Percentiles rank a stretch among this genome's conserved stretches.
Conservation (phyloP, 495 filamentous ascomycete genomes). For the Glutinoglossum americanum region DNA sequence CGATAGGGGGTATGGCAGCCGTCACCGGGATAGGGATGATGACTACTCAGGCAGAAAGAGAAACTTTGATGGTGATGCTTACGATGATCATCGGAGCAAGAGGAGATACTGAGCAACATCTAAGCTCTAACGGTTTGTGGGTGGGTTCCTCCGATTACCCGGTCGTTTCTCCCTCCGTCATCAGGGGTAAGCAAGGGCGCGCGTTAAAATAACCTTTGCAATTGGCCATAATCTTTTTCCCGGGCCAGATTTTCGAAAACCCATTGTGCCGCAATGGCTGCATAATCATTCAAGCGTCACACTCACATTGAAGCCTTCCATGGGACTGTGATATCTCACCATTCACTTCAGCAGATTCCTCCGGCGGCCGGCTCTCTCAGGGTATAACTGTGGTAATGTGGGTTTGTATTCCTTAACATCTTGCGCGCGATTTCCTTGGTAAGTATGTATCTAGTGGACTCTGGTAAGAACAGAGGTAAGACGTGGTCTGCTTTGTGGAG, state of each 20-base stretch:
- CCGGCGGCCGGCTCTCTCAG: slow-evolving; percentile 10
- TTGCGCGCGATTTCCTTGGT: slow-evolving; percentile 15
- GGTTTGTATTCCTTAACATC: slow-evolving; percentile 8
- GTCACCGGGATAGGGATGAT: slow-evolving; percentile 27
- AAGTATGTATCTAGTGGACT: slow-evolving; percentile 27
- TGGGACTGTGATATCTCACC: background rate
- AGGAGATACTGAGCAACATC: slow-evolving; percentile 41
- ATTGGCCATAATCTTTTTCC: background rate
- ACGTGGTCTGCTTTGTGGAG: slow-evolving; percentile 8
- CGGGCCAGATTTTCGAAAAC: background rate
- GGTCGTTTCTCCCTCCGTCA: slow-evolving; percentile 31
- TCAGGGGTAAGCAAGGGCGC: slow-evolving; percentile 40
- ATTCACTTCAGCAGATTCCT: slow-evolving; percentile 11
- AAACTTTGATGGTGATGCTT: slow-evolving; percentile 33
- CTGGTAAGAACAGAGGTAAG: slow-evolving; percentile 58
- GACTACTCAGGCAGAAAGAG: slow-evolving; percentile 39
- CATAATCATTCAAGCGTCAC: background rate
- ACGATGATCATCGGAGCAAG: slow-evolving; percentile 61
- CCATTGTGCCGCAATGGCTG: background rate
- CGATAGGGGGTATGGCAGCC: slow-evolving; percentile 26
- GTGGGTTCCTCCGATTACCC: slow-evolving; percentile 26
- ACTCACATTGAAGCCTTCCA: background rate
- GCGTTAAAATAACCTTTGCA: background rate
- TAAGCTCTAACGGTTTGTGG: slow-evolving; percentile 19
- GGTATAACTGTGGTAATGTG: slow-evolving; percentile 5